Evolutionary conservation across 169 alveolate genomes (phyloP).

Genomic region (Eimeria falciformis): DNA sequence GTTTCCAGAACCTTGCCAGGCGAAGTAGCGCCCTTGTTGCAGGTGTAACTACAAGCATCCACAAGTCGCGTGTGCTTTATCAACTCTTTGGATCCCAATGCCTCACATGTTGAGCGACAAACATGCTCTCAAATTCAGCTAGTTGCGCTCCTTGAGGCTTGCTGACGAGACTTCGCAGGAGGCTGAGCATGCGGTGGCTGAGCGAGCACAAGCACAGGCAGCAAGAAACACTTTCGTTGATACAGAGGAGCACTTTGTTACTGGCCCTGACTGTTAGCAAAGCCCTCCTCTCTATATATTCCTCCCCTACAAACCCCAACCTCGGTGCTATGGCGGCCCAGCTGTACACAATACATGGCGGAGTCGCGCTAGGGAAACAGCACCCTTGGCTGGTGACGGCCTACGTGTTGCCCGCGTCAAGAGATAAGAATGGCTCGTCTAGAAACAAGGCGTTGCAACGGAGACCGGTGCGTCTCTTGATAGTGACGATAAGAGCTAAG

Average conservation of each 20-base stretch:
- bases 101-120: conserved; percentile 46
- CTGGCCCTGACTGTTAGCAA: no score
- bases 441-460: conserved; percentile 45
- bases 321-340: no score
- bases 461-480: conserved; percentile 68
- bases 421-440: conserved; percentile 64
- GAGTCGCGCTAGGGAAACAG: no score
- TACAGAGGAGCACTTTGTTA: no score
- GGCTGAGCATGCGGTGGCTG: conserved; percentile 52
- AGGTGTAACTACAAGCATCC: no score
- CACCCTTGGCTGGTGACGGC: neutral
- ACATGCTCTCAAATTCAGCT: conserved; percentile 60
- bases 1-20: no score
- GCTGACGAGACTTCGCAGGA: conserved; percentile 45
- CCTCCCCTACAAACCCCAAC: no score
- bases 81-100: neutral
- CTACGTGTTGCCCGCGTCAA: conserved; percentile 40
- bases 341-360: no score
- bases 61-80: no score
- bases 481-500: conserved; percentile 49
- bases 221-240: no score
- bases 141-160: conserved; percentile 26
- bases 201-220: neutral
- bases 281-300: no score
- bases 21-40: no score